These are phyloP conservation scores for Pseudopithomyces maydicus DNA, from an alignment of 2,329 filamentous ascomycete species.

Conservation along the genomic window DNA sequence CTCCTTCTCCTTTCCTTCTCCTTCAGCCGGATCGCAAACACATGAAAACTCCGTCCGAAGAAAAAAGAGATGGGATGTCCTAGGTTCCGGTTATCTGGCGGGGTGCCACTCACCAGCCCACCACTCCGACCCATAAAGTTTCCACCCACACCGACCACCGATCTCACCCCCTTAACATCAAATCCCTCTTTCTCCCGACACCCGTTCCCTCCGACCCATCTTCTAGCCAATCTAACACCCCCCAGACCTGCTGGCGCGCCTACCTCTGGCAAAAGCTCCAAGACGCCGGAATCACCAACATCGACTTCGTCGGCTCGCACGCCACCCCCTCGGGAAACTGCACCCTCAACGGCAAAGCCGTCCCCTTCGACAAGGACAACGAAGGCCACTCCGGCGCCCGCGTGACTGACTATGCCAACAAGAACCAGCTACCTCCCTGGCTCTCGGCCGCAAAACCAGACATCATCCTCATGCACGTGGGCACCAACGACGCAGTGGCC, in stretches of 20 bases:
- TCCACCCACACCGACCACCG: neutral
- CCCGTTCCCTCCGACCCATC: neutral
- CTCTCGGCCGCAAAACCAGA: constrained; percentile 47
- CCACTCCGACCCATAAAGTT: neutral
- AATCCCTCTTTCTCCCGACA: neutral
- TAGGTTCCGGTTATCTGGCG: too few relatives aligned
- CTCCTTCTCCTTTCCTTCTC: neutral
- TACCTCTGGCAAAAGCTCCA: constrained; percentile 38
- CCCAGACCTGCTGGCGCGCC: constrained; percentile 42
- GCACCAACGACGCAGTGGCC: constrained; percentile 50
- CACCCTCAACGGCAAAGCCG: constrained; percentile 38
- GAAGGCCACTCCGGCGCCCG: constrained; percentile 52
- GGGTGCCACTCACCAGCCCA: too few relatives aligned
- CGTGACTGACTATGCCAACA: constrained; percentile 46
- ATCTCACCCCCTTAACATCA: neutral
- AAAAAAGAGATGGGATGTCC: neutral
- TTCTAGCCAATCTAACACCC: neutral
- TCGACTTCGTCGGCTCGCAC: constrained; percentile 44
- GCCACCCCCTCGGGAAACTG: constrained; percentile 17
- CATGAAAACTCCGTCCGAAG: neutral
- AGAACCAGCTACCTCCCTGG: constrained; percentile 48
- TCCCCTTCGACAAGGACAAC: constrained; percentile 50
- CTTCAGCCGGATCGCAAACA: neutral
- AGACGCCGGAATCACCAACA: constrained; percentile 27
- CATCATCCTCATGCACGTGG: constrained; percentile 54